phyloP scores from a whole-genome alignment of 2,329 filamentous ascomycete genomes.

The Penicillium sp. region DNA sequence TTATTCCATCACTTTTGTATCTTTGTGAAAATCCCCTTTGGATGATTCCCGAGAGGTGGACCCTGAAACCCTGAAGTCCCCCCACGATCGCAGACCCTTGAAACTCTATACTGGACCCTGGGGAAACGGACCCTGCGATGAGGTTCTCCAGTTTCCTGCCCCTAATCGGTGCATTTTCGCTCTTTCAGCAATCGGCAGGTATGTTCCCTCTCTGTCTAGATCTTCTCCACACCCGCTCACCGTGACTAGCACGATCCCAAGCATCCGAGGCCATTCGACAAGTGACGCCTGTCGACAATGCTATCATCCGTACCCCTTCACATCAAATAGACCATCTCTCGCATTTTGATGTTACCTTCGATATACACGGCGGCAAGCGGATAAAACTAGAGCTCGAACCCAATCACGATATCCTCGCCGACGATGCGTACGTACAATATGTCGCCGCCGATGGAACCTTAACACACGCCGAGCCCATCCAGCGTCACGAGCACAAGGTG shows the following conservation, averaged over 20 bases:
- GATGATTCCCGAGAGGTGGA: conserved; percentile 2
- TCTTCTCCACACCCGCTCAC: neutral
- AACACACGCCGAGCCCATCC: conserved; percentile 65
- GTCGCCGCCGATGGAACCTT: conserved; percentile 72
- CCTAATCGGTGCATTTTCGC: conserved; percentile 17
- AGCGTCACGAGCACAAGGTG: conserved; percentile 74
- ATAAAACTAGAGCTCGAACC: conserved; percentile 82
- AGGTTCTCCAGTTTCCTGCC: conserved; percentile 21
- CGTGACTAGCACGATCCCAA: conserved; percentile 64
- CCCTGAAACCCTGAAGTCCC: conserved; percentile 10
- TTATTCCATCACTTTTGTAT: neutral
- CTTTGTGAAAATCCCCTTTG: neutral
- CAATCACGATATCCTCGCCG: conserved; percentile 83
- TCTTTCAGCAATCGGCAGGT: conserved; percentile 20
- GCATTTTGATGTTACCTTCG: conserved; percentile 81
- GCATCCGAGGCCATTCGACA: conserved; percentile 75
- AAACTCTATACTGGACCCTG: conserved; percentile 11
- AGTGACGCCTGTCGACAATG: conserved; percentile 71
- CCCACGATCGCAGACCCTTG: conserved; percentile 14
- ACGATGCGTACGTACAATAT: conserved; percentile 73
- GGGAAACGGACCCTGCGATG: conserved; percentile 15
- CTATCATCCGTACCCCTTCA: conserved; percentile 74
- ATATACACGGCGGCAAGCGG: conserved; percentile 66
- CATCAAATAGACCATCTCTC: conserved; percentile 78
- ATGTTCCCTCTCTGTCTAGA: neutral